Evolutionary conservation across 495 filamentous ascomycete genomes (phyloP).

Genomic region (Oleoguttula mirabilis): DNA sequence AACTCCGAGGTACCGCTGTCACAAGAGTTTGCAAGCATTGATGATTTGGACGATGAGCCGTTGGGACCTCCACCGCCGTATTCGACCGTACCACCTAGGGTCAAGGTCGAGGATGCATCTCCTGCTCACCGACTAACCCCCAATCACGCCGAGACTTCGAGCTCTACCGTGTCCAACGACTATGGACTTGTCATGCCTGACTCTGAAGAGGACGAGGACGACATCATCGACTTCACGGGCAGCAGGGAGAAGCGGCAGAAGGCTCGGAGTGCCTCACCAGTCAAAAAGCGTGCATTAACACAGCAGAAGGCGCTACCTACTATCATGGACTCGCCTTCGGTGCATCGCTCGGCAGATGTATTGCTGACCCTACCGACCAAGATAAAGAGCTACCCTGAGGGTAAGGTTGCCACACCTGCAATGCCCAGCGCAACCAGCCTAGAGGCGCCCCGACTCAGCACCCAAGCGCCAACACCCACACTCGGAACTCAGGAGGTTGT

Average conservation of each 20-base stretch:
- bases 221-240: slow-evolving; percentile 15
- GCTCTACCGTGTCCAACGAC: neutral
- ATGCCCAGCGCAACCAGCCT: too few relatives aligned
- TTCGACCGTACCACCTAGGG: slow-evolving; percentile 17
- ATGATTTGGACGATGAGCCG: slow-evolving; percentile 14
- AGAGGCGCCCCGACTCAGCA: too few relatives aligned
- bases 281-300: slow-evolving; percentile 2
- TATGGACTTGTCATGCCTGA: slow-evolving; percentile 6
- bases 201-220: slow-evolving; percentile 15
- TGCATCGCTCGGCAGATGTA: too few relatives aligned
- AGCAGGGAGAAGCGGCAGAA: neutral
- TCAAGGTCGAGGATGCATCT: neutral
- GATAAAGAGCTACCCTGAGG: too few relatives aligned
- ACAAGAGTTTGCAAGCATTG: slow-evolving; percentile 17
- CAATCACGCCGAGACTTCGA: slow-evolving; percentile 1
- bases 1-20: too few relatives aligned
- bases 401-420: too few relatives aligned
- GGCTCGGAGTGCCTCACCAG: neutral
- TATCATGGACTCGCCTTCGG: too few relatives aligned
- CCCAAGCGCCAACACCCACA: neutral
- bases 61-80: slow-evolving; percentile 23
- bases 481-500: slow-evolving; percentile 1
- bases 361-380: too few relatives aligned
- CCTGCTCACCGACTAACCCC: neutral
- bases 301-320: too few relatives aligned